Evolutionary conservation across 257 asterid species (phyloP), one percentile per base, ranked within the genome.

Genomic region (Vinca minor): DNA sequence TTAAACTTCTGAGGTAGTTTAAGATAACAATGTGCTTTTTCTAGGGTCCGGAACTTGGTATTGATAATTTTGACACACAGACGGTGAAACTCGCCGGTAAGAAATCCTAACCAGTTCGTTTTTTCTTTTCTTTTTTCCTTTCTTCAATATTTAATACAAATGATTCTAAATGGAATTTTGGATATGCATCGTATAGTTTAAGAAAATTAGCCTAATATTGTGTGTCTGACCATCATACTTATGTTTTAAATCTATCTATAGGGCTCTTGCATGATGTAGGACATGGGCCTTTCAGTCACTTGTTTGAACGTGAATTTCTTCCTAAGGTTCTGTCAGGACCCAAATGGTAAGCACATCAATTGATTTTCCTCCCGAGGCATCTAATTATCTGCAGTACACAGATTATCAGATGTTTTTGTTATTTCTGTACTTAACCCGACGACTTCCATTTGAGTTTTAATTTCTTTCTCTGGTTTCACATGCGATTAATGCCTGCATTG

Each of bases 261-360:
- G 96, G 98, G 49, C 93, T 92, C 71, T 78, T 92, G 74, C 98
- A 92, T 75, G 96, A 92, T 77, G 68, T 92, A 44, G 98, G 98
- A 68, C 98, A 92, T 63, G 98, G 98, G 70, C 96, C 98, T 72
- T 84, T 87, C 67, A 92, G 96, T 78, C 98, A 92, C 82, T 62
- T 85, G 78, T 92, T 92, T 82, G 98, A 92, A 66, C 87, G 83
- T 0, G 98, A 89, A 62, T 89, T 92, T 81, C 91, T 88, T 81
- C 96, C 95, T 35, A 72, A 50, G 74, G 95, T 86, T 74, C 67
- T 66, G 61, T 49, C 54, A 48, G 89, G 83, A 53, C 78, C 81
- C 58, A 81, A 82, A 66, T 92, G 96, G 98, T 89, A 89, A 82
- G 68, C 45, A 4, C 13, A 46, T 53, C 39, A 15, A 3, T 29